Percentiles rank a stretch among this genome's conserved stretches.
These are phyloP conservation scores for Botrytis tulipae DNA, from an alignment of 2,329 filamentous ascomycete genomes.

Conservation along the genomic window DNA sequence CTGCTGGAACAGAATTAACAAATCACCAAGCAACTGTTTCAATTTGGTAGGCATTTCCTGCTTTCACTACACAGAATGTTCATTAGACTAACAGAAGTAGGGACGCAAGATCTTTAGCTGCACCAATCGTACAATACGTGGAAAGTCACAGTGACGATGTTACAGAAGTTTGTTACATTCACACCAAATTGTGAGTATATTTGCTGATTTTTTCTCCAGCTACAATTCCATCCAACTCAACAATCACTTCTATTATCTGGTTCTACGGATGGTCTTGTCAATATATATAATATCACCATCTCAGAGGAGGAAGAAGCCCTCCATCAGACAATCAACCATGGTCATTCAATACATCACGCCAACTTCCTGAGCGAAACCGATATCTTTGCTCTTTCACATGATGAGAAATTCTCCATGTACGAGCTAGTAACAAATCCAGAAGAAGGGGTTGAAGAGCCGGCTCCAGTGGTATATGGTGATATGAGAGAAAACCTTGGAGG, in stretches of 20 bases:
- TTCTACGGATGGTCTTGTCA: conserved; percentile 77
- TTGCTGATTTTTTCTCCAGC: conserved; percentile 41
- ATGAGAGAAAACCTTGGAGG: conserved; percentile 63
- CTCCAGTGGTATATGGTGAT: conserved; percentile 63
- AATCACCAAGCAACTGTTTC: conserved; percentile 60
- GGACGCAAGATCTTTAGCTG: conserved; percentile 54
- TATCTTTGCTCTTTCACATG: conserved; percentile 72
- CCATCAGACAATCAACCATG: conserved; percentile 75
- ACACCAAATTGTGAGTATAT: conserved; percentile 26
- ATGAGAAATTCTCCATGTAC: conserved; percentile 75
- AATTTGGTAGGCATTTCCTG: conserved; percentile 51
- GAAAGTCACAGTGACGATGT: conserved; percentile 69
- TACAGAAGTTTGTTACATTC: conserved; percentile 48
- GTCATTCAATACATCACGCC: conserved; percentile 70
- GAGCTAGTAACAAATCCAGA: conserved; percentile 63
- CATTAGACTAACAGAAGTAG: conserved; percentile 39
- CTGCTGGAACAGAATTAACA: conserved; percentile 70
- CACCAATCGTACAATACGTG: conserved; percentile 54
- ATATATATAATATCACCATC: conserved; percentile 69
- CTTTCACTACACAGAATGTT: neutral
- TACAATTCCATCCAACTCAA: conserved; percentile 60
- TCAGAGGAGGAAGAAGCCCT: conserved; percentile 75
- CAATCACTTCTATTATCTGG: conserved; percentile 67
- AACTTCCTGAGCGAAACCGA: conserved; percentile 65
- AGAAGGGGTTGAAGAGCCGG: conserved; percentile 51